These are phyloP conservation scores for Hyaloperonospora brassicae DNA, from an alignment of 352 stramenopile genomes.

Conservation along the genomic window DNA sequence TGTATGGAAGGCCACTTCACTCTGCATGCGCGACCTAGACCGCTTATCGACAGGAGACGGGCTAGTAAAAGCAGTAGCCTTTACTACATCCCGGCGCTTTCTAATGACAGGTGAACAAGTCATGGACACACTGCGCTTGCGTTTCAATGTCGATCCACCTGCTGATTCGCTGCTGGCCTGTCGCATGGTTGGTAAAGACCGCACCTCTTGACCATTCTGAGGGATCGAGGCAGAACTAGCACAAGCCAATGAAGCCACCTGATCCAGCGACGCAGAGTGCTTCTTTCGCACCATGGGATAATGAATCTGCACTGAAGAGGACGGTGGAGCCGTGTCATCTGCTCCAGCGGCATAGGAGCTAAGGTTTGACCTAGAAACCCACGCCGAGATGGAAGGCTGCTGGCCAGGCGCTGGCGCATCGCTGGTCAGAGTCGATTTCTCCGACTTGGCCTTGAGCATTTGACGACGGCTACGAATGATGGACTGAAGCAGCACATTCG, in stretches of 20 bases:
- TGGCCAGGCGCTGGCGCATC: slow-evolving; percentile 8
- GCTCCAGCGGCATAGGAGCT: slow-evolving; percentile 24
- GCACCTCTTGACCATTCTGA: not conserved
- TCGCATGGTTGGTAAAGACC: slow-evolving; percentile 17
- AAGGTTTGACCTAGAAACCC: slow-evolving; percentile 30
- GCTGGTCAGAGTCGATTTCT: slow-evolving; percentile 12
- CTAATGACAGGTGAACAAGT: slow-evolving; percentile 14
- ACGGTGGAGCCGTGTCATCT: not conserved
- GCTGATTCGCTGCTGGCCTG: slow-evolving; percentile 12
- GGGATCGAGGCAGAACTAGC: too few species aligned
- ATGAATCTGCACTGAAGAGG: slow-evolving; percentile 27
- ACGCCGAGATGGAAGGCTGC: slow-evolving; percentile 32
- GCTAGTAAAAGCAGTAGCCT: slow-evolving; percentile 28
- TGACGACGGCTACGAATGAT: slow-evolving; percentile 67
- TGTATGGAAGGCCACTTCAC: slow-evolving; percentile 35
- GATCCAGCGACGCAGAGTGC: slow-evolving; percentile 8
- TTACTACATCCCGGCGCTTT: slow-evolving; percentile 6
- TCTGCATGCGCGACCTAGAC: slow-evolving; percentile 12
- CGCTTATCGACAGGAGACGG: slow-evolving; percentile 22
- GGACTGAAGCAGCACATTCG: slow-evolving; percentile 45
- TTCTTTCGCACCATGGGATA: slow-evolving; percentile 61
- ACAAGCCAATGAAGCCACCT: too few species aligned
- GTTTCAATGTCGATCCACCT: slow-evolving; percentile 16
- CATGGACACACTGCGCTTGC: slow-evolving; percentile 23
- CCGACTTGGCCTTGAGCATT: slow-evolving; percentile 63